phyloP scores from a whole-genome alignment of 2,329 filamentous ascomycete species.

The Incumbomyces delicatus region DNA sequence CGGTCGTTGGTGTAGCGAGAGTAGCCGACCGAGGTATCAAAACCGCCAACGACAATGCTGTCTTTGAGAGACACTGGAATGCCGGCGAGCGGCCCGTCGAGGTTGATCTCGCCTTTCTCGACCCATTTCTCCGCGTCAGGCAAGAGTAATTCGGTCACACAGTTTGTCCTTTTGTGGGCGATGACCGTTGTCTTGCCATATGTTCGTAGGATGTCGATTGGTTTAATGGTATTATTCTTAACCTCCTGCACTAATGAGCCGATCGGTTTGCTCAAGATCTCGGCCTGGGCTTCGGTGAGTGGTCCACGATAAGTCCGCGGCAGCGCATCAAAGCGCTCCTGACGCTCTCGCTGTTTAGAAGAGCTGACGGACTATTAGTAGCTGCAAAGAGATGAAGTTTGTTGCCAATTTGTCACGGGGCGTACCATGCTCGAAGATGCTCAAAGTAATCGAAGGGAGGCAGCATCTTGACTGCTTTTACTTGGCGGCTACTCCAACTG shows the following conservation, averaged over 20 bases:
- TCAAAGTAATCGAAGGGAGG: slow-evolving; percentile 58
- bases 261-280: slow-evolving; percentile 63
- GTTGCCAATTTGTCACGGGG: background rate
- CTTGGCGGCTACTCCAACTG: background rate
- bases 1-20: slow-evolving; percentile 62
- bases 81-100: slow-evolving; percentile 73
- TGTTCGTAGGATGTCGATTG: slow-evolving; percentile 65
- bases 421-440: slow-evolving; percentile 62
- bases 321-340: slow-evolving; percentile 58
- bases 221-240: slow-evolving; percentile 55
- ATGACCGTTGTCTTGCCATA: slow-evolving; percentile 80
- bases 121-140: slow-evolving; percentile 66
- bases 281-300: slow-evolving; percentile 54
- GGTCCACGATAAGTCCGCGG: slow-evolving; percentile 54
- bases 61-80: slow-evolving; percentile 80
- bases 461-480: slow-evolving; percentile 3
- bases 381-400: background rate
- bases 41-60: slow-evolving; percentile 67
- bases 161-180: slow-evolving; percentile 81
- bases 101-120: slow-evolving; percentile 48
- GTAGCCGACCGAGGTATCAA: slow-evolving; percentile 74
- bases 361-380: slow-evolving; percentile 42
- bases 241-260: slow-evolving; percentile 68
- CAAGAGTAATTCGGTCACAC: slow-evolving; percentile 77
- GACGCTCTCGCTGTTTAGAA: slow-evolving; percentile 69